Base-by-base conservation (phyloP, 2,329 filamentous ascomycete genomes). In the Beauveria sp. region DNA sequence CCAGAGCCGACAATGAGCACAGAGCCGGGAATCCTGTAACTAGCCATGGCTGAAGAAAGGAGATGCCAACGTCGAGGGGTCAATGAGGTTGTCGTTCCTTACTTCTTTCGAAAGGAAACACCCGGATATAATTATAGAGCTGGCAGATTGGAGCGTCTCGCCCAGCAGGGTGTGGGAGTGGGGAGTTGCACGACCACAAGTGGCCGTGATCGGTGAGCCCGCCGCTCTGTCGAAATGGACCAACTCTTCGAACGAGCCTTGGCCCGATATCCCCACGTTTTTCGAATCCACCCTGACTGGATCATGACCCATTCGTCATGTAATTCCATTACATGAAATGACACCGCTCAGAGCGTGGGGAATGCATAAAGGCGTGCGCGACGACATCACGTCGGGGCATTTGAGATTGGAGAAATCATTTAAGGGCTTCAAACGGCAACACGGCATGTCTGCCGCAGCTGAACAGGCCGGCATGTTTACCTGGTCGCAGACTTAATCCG, bases 1-100 rank as follows among this genome's bases (percentile, higher is more conserved):
- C 85, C 85, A n/a, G 83, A 83, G 60, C 88, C 88, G 59, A 91
- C 73, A 64, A 91, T 87, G 60, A 91, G 79, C 67, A 90, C 79
- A 22, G 81, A 82, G 51, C 72, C 70, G 18, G 79, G 80, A 20
- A 74, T 74, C 18, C n/a, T 43, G 59, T 52, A 46, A 5, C 22
- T 20, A 10, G 46, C 22, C 55, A 58, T 58, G 55, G 18, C 14
- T 37, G 16, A 28, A 12, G 20, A 10, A 12, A 24, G 41, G 40
- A n/a, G 30, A 22, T 37, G 41, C 7, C 18, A 48, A 18, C 18
- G n/a, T 6, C 10, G 26, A 47, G 18, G 2, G 43, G 5, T 37
- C 34, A 24, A 55, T 24, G 46, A 3, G 24, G 53, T 3, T 16
- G 24, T 16, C 4, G 16, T 30, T 43, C 3, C 20, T 54, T n/a